Evolutionary conservation across 2,329 filamentous ascomycete genomes (phyloP).

Genomic region (Botrytis pseudocinerea): DNA sequence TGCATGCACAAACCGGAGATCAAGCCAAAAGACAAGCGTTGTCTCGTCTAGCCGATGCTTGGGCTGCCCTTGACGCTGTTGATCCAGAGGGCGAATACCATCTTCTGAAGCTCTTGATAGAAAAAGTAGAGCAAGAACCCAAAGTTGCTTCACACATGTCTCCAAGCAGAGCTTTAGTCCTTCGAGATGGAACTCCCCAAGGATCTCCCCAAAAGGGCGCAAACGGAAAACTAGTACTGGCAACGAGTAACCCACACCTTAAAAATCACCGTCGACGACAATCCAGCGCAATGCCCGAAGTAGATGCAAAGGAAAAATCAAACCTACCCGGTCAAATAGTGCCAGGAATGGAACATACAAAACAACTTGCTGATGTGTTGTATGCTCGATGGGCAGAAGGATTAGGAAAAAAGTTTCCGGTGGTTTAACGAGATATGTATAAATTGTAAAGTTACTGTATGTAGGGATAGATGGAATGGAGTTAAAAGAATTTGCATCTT

Average conservation of each 20-base stretch:
- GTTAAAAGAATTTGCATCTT: not conserved
- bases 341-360: slow-evolving; percentile 88
- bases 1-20: slow-evolving; percentile 75
- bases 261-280: slow-evolving; percentile 69
- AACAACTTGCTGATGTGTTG: slow-evolving; percentile 84
- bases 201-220: slow-evolving; percentile 40
- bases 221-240: slow-evolving; percentile 66
- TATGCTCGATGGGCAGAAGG: slow-evolving; percentile 90
- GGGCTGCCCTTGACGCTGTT: slow-evolving; percentile 77
- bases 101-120: slow-evolving; percentile 74
- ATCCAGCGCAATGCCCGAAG: slow-evolving; percentile 49
- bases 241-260: slow-evolving; percentile 81
- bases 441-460: slow-evolving; percentile 17
- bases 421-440: slow-evolving; percentile 30
- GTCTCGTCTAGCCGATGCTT: slow-evolving; percentile 80
- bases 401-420: slow-evolving; percentile 68
- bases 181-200: slow-evolving; percentile 60
- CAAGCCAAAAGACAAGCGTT: slow-evolving; percentile 79
- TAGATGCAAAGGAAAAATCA: slow-evolving; percentile 47
- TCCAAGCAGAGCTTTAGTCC: slow-evolving; percentile 44
- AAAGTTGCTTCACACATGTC: slow-evolving; percentile 53
- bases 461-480: slow-evolving; percentile 12
- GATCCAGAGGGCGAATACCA: slow-evolving; percentile 91
- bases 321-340: slow-evolving; percentile 58
- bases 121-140: slow-evolving; percentile 68